phyloP scores from a whole-genome alignment of 2,329 filamentous ascomycete genomes.

The Ciborinia camelliae region DNA sequence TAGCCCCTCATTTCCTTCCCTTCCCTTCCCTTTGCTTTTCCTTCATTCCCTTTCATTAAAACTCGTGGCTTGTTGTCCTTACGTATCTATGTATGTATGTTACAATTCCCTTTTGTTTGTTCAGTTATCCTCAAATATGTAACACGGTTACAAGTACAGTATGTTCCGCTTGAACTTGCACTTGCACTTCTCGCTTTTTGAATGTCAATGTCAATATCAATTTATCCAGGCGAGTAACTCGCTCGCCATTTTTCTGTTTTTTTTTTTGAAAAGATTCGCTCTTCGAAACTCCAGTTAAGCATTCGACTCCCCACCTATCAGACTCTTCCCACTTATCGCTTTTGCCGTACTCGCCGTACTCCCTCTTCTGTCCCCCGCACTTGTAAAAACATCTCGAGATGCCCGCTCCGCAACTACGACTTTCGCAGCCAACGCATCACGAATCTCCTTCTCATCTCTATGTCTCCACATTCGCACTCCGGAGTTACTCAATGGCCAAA shows the following conservation, averaged over 20 bases:
- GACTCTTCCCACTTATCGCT: slow-evolving; percentile 6
- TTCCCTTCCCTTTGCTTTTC: too few relatives aligned
- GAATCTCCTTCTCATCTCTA: slow-evolving; percentile 45
- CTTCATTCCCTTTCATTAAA: too few relatives aligned
- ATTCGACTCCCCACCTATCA: not conserved
- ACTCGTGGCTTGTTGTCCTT: too few relatives aligned
- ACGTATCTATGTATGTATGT: too few relatives aligned
- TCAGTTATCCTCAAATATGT: too few relatives aligned
- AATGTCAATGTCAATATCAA: too few relatives aligned
- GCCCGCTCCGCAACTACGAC: slow-evolving; percentile 26
- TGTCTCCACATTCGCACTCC: slow-evolving; percentile 45
- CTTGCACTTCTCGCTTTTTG: not conserved
- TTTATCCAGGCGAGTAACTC: not conserved
- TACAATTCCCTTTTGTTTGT: too few relatives aligned
- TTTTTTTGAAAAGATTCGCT: too few relatives aligned
- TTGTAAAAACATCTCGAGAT: not conserved
- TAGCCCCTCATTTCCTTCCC: too few relatives aligned
- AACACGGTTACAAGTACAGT: not conserved
- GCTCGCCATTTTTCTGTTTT: too few relatives aligned
- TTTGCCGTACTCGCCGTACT: not conserved
- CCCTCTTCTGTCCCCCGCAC: not conserved
- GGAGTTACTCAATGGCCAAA: slow-evolving; percentile 41
- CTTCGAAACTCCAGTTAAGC: not conserved
- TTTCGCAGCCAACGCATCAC: slow-evolving; percentile 34
- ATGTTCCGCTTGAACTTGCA: not conserved